Conservation (phyloP, 2,329 filamentous ascomycete species). For the Apiospora saccharicola region DNA sequence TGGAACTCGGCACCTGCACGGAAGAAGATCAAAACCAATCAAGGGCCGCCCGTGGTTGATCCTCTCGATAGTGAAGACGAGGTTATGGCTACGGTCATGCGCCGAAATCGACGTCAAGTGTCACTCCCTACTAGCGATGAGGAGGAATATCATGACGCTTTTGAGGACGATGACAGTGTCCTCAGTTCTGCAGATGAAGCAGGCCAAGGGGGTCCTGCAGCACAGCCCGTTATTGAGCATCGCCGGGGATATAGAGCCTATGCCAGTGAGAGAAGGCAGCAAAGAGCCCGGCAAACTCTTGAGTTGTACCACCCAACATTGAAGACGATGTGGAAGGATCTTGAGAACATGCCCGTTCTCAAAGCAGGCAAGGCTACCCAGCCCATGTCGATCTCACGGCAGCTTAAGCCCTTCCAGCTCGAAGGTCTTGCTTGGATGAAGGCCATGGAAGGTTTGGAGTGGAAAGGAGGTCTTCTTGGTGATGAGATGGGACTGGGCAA, state of each 20-base stretch:
- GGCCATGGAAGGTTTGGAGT: conserved; percentile 83
- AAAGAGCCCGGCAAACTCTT: conserved; percentile 55
- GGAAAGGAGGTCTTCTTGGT: conserved; percentile 88
- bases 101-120: conserved; percentile 28
- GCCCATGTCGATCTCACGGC: conserved; percentile 79
- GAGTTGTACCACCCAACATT: conserved; percentile 81
- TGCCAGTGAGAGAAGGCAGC: neutral
- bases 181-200: conserved; percentile 13
- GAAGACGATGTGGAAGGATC: conserved; percentile 82
- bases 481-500: conserved; percentile 99
- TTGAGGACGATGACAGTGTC: conserved; percentile 28
- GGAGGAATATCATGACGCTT: conserved; percentile 32
- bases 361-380: conserved; percentile 69
- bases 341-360: conserved; percentile 74
- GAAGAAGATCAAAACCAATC: conserved; percentile 28
- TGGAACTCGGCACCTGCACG: conserved; percentile 28
- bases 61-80: conserved; percentile 19
- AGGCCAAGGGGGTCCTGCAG: neutral
- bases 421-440: conserved; percentile 96
- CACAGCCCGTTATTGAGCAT: neutral
- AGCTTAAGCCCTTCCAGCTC: conserved; percentile 91
- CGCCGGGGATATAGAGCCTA: neutral
- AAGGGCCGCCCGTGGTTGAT: neutral
- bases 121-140: conserved; percentile 33
- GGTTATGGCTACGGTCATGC: neutral